These are phyloP conservation scores for Zizania latifolia DNA, from an alignment of 176 grass and related monocot species.

Conservation along the genomic window DNA sequence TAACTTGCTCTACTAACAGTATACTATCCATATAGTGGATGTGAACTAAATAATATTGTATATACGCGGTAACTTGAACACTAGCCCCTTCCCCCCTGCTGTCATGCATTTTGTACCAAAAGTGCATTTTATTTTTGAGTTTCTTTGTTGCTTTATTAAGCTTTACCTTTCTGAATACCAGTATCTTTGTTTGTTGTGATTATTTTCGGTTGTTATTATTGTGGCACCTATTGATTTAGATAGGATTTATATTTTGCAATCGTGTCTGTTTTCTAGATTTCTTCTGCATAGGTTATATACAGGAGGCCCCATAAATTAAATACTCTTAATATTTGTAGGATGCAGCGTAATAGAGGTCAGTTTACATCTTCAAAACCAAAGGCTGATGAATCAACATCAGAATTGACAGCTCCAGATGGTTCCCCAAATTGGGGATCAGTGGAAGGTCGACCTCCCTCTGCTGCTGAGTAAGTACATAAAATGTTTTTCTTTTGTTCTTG, in stretches of 20 bases:
- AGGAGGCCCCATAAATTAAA: not conserved
- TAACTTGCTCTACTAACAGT: not conserved
- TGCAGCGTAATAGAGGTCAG: conserved; percentile 95
- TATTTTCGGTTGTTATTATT: not conserved
- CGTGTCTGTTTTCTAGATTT: not conserved
- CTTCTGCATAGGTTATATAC: not conserved
- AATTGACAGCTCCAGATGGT: conserved; percentile 47
- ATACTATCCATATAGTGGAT: not conserved
- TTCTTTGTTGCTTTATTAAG: not conserved
- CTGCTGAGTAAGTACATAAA: conserved; percentile 58
- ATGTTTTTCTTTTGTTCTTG: conserved; percentile 9
- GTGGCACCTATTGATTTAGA: not conserved
- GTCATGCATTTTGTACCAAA: not conserved
- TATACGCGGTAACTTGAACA: not conserved
- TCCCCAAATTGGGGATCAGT: conserved; percentile 67
- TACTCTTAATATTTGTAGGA: conserved; percentile 46
- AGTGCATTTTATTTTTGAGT: not conserved
- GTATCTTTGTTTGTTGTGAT: not conserved
- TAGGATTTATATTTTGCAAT: not conserved
- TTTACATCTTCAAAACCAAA: conserved; percentile 97
- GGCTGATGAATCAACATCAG: conserved; percentile 53
- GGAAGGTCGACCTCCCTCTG: conserved; percentile 81
- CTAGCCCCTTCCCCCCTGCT: not conserved
- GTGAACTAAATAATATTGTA: not conserved
- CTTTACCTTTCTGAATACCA: not conserved